Percentiles rank a stretch among this genome's conserved stretches.
Evolutionary conservation across 2,329 filamentous ascomycete species (phyloP).

Genomic region (Epichloe sibirici): DNA sequence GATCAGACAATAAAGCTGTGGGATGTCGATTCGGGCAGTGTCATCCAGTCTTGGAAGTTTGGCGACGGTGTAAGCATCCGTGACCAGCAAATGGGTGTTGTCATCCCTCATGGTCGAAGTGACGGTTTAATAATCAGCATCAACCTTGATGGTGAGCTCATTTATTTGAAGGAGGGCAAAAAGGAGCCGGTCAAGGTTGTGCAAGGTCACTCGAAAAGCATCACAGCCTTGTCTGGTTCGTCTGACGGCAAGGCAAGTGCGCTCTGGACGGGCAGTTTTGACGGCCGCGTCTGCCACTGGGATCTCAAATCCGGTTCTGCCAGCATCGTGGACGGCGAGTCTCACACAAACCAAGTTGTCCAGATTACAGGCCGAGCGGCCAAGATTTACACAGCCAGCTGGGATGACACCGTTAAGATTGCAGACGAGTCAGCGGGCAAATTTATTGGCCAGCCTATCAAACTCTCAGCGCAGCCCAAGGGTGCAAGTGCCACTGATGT

Average conservation of each 20-base stretch:
- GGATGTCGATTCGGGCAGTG: slow-evolving; percentile 72
- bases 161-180: slow-evolving; percentile 68
- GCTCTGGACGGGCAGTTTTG: slow-evolving; percentile 83
- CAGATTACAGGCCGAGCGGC: slow-evolving; percentile 53
- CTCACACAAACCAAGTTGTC: slow-evolving; percentile 76
- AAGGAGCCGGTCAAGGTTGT: slow-evolving; percentile 58
- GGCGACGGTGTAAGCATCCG: slow-evolving; percentile 65
- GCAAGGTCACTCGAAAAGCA: slow-evolving; percentile 81
- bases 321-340: slow-evolving; percentile 61
- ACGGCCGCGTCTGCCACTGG: slow-evolving; percentile 80
- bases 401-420: slow-evolving; percentile 82
- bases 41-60: slow-evolving; percentile 72
- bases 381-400: slow-evolving; percentile 74
- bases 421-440: slow-evolving; percentile 64
- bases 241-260: slow-evolving; percentile 45
- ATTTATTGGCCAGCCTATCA: slow-evolving; percentile 56
- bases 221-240: slow-evolving; percentile 54
- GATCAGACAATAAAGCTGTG: slow-evolving; percentile 93
- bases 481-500: slow-evolving; percentile 47
- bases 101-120: slow-evolving; percentile 69
- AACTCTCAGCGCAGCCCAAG: slow-evolving; percentile 71
- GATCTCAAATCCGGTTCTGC: slow-evolving; percentile 59
- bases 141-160: slow-evolving; percentile 78
- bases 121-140: slow-evolving; percentile 86
- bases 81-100: slow-evolving; percentile 89